Conservation (phyloP, 2,329 filamentous ascomycete genomes). For the Diplodia scrobiculata region DNA sequence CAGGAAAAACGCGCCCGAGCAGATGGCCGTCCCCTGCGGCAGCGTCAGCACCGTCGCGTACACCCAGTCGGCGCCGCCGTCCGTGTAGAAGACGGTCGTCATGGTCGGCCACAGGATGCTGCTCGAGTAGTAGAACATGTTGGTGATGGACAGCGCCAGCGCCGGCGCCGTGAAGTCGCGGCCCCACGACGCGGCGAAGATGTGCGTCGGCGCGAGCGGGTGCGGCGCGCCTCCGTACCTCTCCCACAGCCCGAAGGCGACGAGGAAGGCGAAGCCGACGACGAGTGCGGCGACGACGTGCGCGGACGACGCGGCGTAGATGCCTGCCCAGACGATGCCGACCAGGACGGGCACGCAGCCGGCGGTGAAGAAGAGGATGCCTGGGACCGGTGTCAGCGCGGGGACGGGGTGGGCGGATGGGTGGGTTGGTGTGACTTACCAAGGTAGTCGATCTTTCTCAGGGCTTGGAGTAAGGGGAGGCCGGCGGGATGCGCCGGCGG, state of each 20-base stretch:
- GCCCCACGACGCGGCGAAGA: conserved; percentile 51
- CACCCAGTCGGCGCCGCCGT: conserved; percentile 42
- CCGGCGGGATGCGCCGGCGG: conserved; percentile 47
- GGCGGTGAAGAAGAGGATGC: conserved; percentile 38
- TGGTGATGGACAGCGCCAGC: conserved; percentile 51
- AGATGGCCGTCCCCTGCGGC: conserved; percentile 51
- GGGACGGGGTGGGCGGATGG: no score
- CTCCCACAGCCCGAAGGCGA: conserved; percentile 41
- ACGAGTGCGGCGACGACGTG: conserved; percentile 41
- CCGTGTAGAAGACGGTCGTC: conserved; percentile 51
- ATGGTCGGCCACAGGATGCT: conserved; percentile 54
- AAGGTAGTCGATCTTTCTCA: conserved; percentile 41
- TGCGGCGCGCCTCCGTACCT: conserved; percentile 38
- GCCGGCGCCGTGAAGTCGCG: conserved; percentile 54
- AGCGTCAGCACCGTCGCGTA: conserved; percentile 44
- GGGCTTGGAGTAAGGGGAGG: conserved; percentile 33
- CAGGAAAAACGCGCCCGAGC: conserved; percentile 48
- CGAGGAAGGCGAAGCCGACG: conserved; percentile 38
- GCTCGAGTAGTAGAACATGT: conserved; percentile 57
- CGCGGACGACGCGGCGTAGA: conserved; percentile 34
- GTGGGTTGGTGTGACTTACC: conserved; percentile 1
- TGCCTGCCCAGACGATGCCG: conserved; percentile 42
- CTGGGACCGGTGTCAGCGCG: no score
- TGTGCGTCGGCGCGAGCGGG: conserved; percentile 48
- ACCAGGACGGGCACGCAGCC: conserved; percentile 37